Evolutionary conservation across 148 eudicot species (phyloP).

Genomic region (Camellia granthamiana): DNA sequence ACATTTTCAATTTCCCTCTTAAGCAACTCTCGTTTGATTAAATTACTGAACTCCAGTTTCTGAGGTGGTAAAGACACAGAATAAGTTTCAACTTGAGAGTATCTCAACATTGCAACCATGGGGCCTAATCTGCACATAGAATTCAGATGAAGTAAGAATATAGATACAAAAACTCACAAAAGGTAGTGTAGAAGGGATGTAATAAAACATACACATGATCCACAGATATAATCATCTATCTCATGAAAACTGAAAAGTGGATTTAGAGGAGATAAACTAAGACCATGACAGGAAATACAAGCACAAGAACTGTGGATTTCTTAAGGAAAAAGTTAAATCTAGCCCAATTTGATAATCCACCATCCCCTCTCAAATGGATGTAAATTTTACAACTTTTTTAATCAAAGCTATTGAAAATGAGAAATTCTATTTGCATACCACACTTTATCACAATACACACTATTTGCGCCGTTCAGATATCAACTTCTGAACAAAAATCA

Average conservation of each 20-base stretch:
- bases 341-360: not conserved
- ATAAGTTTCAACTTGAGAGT: conserved; percentile 66
- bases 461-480: too few relatives aligned
- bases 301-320: not conserved
- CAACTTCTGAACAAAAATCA: too few relatives aligned
- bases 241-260: not conserved
- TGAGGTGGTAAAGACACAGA: conserved; percentile 72
- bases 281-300: not conserved
- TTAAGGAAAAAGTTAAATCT: not conserved
- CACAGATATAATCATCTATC: not conserved
- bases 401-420: too few relatives aligned
- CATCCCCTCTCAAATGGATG: conserved; percentile 1
- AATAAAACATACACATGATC: not conserved
- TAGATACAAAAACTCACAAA: not conserved
- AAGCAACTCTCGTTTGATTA: conserved; percentile 51
- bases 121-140: conserved; percentile 71
- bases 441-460: too few relatives aligned
- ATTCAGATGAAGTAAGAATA: conserved; percentile 3
- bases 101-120: conserved; percentile 89
- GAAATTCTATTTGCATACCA: too few relatives aligned
- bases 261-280: conserved; percentile 3
- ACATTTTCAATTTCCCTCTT: conserved; percentile 56
- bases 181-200: not conserved
- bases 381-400: too few relatives aligned
- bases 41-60: conserved; percentile 54